Evolutionary conservation across 306 rosid genomes (phyloP).

Genomic region (Elaeagnus macrophylla): DNA sequence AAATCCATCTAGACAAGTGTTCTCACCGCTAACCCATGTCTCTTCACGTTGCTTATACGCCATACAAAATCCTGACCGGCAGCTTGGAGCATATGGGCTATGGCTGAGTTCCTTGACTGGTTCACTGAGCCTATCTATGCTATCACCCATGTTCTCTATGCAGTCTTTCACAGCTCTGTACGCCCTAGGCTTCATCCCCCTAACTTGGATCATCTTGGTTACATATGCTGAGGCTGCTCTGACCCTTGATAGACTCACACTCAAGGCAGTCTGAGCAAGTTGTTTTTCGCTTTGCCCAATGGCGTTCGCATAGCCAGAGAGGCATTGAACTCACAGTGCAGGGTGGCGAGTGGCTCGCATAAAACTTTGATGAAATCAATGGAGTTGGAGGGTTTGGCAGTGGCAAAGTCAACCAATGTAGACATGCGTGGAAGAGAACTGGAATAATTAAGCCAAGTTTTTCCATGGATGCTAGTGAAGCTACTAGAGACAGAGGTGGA

Average conservation of each 20-base stretch:
- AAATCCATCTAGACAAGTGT: conserved; percentile 77
- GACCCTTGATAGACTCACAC: conserved; percentile 51
- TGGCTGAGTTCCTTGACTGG: conserved; percentile 51
- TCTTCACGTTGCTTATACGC: conserved; percentile 79
- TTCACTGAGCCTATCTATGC: conserved; percentile 46
- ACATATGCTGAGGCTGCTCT: conserved; percentile 37
- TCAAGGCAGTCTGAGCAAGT: conserved; percentile 49
- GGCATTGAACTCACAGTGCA: conserved; percentile 41
- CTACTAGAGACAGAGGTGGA: no score
- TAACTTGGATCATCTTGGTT: conserved; percentile 30
- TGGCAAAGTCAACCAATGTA: conserved; percentile 13
- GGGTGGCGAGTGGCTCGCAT: conserved; percentile 57
- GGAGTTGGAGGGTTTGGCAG: conserved; percentile 20
- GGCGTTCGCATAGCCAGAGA: conserved; percentile 30
- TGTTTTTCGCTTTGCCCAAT: conserved; percentile 44
- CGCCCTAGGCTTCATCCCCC: conserved; percentile 38
- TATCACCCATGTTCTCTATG: conserved; percentile 60
- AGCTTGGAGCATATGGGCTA: conserved; percentile 20
- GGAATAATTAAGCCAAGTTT: conserved; percentile 24
- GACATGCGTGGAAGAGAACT: conserved; percentile 22
- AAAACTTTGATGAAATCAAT: conserved; percentile 46
- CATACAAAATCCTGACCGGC: conserved; percentile 49
- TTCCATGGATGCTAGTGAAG: conserved; percentile 23
- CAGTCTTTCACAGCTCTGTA: conserved; percentile 58
- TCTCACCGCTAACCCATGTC: conserved; percentile 78